Base-by-base conservation (phyloP, 805 yeast species). In the Komagataella pseudopastoris region DNA sequence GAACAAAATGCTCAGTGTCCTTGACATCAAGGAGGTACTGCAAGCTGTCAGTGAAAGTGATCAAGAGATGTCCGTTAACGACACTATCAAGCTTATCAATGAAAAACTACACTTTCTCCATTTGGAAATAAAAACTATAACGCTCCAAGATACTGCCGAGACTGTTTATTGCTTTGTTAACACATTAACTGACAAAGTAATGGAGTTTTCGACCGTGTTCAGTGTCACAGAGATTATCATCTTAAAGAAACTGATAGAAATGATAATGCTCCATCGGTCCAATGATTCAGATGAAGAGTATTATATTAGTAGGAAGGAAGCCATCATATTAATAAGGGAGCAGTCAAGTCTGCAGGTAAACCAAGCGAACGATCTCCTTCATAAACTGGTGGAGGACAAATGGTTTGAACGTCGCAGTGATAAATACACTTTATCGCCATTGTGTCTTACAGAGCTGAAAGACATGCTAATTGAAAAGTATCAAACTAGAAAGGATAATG, bases 391-490 rank as follows among this genome's bases (percentile, higher is more conserved):
- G 14, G 70, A 71, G 49, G 75, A 71, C 50, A 82, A 79, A n/a
- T 80, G 84, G 84, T 61, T 80, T 6, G 71, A 68, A 58, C 68
- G 58, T 49, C 55, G 47, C 57, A 58, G 51, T 55, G 69, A 63
- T 55, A 65, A 53, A 46, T 77, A 56, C 56, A 67, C 59, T 50
- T 64, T 62, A 17, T 71, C 79, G 3, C 56, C 71, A 1, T 61
- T 76, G 23, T 59, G 75, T 1, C 53, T 80, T 6, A 64, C 74
- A 10, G 87, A 81, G 56, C 63, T 81, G 47, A 68, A 70, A 51
- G 63, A 62, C 45, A 74, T 69, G 55, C 58, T 81, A 46, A 55
- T 69, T 2, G 74, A 72, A 24, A 65, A 72, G 23, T 76, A 60
- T 51, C 50, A 49, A 59, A 1, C 47, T 55, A 2, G 65, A 59